A percentile compares a stretch with the other conserved stretches of the same genome.
Conservation (phyloP, 345 rosid species). For the Murraya paniculata region DNA sequence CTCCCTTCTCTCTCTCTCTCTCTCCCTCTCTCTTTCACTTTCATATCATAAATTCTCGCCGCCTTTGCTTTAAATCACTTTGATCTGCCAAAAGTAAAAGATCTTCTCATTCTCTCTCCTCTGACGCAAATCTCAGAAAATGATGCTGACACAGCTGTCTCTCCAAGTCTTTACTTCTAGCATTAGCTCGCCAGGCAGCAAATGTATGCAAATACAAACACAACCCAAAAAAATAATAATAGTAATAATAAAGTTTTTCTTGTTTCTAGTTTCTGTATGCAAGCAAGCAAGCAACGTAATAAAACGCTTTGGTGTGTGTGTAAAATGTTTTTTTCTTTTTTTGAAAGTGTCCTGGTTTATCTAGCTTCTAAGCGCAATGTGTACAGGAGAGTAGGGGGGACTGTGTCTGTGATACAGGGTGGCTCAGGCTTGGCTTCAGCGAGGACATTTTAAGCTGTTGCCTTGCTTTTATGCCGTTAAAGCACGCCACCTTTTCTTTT, state of each 20-base stretch:
- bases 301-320: too few relatives aligned
- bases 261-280: background rate
- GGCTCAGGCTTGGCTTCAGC: constrained; percentile 23
- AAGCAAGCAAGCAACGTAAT: background rate
- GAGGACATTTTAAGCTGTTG: background rate
- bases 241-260: background rate
- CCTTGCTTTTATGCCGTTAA: constrained; percentile 35
- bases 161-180: constrained; percentile 3
- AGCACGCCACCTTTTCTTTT: constrained; percentile 34
- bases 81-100: constrained; percentile 39
- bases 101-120: constrained; percentile 26
- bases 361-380: too few relatives aligned
- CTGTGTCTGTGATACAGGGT: constrained; percentile 13
- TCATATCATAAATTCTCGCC: constrained; percentile 54
- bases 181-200: background rate
- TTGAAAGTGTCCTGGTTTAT: too few relatives aligned
- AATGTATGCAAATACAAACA: background rate
- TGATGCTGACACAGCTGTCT: constrained; percentile 48
- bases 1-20: background rate
- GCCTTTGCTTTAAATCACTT: constrained; percentile 67
- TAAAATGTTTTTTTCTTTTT: too few relatives aligned
- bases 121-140: constrained; percentile 51
- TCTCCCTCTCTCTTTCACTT: background rate
- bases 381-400: too few relatives aligned
- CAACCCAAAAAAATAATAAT: background rate